Conservation (phyloP, 192 early-diverging fungal species). For the Coemansia sp. region DNA sequence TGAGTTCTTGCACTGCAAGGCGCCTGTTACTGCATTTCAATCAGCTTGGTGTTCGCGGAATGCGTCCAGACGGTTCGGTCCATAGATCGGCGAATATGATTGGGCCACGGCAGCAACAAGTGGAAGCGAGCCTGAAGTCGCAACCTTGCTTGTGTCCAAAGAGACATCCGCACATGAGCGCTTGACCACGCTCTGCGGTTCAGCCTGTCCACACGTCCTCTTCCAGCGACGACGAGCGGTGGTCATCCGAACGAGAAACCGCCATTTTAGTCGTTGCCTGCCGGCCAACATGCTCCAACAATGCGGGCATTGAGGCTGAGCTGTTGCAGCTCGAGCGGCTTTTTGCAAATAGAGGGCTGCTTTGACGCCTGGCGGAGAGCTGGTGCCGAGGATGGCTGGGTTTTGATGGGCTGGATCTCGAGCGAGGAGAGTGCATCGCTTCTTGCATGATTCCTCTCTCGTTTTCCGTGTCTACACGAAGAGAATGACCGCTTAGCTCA, state of each 20-base stretch:
- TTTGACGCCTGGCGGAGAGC: background rate
- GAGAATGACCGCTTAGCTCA: background rate
- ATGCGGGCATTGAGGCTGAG: too few species aligned
- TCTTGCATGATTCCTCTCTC: background rate
- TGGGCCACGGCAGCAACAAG: conserved; percentile 8
- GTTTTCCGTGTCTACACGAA: background rate
- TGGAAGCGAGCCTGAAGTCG: background rate
- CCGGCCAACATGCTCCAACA: background rate
- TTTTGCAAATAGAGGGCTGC: background rate
- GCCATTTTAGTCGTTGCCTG: background rate
- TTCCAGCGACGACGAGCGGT: conserved; percentile 7
- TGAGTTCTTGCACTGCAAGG: background rate
- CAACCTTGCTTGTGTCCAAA: too few species aligned
- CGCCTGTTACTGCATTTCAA: too few species aligned
- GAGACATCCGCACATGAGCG: too few species aligned
- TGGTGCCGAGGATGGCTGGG: background rate
- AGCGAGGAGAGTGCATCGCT: background rate
- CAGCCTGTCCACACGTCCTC: conserved; percentile 20
- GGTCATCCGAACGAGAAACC: background rate
- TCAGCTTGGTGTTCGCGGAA: background rate
- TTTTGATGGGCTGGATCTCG: background rate
- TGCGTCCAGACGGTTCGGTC: background rate
- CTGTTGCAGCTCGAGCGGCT: background rate
- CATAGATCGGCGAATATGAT: conserved; percentile 8
- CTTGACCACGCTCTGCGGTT: background rate